Conservation (phyloP, 139 green algal genomes). For the Mesotaenium endlicherianum region DNA sequence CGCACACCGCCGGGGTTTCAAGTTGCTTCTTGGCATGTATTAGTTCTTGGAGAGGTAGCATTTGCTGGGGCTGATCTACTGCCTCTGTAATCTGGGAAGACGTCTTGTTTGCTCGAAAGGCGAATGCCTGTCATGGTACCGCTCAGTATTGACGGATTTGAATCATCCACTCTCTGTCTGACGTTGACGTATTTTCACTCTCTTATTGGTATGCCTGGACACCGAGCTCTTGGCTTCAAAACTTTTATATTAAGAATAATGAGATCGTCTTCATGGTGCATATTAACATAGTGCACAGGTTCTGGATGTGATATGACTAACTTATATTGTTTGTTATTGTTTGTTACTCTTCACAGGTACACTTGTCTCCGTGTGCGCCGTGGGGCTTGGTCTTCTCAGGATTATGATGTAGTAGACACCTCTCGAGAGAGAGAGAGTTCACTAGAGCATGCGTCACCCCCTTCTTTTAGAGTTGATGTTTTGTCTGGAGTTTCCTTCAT, state of each 20-base stretch:
- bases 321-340: not conserved
- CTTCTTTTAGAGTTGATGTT: no score
- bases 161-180: no score
- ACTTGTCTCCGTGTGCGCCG: conserved; percentile 44
- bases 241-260: not conserved
- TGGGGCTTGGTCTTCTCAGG: conserved; percentile 40
- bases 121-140: not conserved
- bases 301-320: not conserved
- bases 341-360: conserved; percentile 27
- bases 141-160: no score
- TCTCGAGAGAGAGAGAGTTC: no score
- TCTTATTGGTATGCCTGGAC: not conserved
- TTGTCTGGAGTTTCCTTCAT: no score
- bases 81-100: not conserved
- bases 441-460: no score
- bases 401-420: conserved; percentile 47
- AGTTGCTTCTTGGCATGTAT: no score
- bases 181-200: not conserved
- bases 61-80: not conserved
- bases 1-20: not conserved
- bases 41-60: not conserved
- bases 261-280: not conserved
- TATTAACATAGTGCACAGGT: not conserved
- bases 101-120: not conserved
- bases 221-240: no score